Base-by-base conservation (phyloP, 441 rosid genomes). In the Monsonia emarginata region DNA sequence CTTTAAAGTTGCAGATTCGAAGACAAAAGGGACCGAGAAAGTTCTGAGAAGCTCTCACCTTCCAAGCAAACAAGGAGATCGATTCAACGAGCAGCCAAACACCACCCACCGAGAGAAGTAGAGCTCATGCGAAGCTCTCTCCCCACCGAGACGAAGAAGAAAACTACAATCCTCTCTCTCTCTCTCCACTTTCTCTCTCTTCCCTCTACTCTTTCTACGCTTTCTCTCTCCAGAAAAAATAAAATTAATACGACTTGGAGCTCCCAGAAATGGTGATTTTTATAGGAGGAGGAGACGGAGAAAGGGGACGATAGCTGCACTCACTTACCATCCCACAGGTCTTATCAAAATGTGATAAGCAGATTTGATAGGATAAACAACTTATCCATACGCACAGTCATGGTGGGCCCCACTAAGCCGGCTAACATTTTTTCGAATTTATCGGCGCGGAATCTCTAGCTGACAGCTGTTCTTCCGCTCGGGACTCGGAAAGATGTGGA, bases 401-500 rank as follows among this genome's bases (percentile, higher is more conserved):
- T 2, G 8, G 27, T 62, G 50, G 82, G 71, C 67, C 68, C 80
- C 73, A 69, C 77, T 78, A 69, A 85, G 86, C 97, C 96, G 94
- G 86, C 86, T 75, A n/a, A 11, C 31, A 60, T 82, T 79, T 79
- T 80, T 78, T 46, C 69, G 69, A 83, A 76, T 74, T 76, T 70
- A 75, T 84, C 94, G 90, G 91, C 91, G 82, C 85, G 84, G 87
- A 88, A 80, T 83, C 84, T 72, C 72, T 40, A 82, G 86, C 85
- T 79, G 80, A 80, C 86, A 85, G 81, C 91, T 80, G 81, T 80
- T 61, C 46, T 27, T 13, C 4, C 16, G 27, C 56, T 52, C 68
- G 30, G 57, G 24, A 54, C 68, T 56, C 38, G 24, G 66, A 76
- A 79, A 10, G 4, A 4, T 58, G 8, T 74, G 0, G 16, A 13